Evolutionary conservation across 2,329 filamentous ascomycete genomes (phyloP), one percentile per base, ranked within the genome.

Genomic region (Capronia americana): DNA sequence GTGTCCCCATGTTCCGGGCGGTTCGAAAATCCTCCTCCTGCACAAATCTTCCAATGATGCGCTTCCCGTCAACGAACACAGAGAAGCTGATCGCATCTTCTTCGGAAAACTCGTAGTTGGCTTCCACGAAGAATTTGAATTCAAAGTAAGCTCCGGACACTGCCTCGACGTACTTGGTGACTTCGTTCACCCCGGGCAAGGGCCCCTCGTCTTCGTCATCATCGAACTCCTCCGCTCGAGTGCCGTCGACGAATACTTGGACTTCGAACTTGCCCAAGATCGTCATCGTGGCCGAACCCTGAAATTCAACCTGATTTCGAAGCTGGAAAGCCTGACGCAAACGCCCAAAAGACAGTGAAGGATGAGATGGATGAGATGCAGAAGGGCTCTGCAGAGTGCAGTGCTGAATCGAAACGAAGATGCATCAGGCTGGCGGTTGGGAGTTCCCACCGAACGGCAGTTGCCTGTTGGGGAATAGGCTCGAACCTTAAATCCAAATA

Each of bases 211-310:
- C 67, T n/a, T 57, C 14, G 38, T 23, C 67, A 24, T 63, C 62
- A n/a, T 66, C 64, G 51, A 74, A 75, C 54, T 79, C 76, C 20
- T 69, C 41, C 10, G 76, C 59, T 0, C 67, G 30, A 0, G 38
- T 41, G 4, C 69, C 71, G 17, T 74, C 67, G 8, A 71, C 58
- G 14, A 56, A 30, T n/a, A 64, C 48, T 32, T 64, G 51, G 2
- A 53, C 61, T 30, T 64, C 41, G 44, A 51, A 53, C 30, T 41
- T 28, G 12, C 24, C 61, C 34, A 64, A 30, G 28, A 51, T 64
- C 8, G 44, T 12, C 61, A 64, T 54, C 12, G 10, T 38, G 54
- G 38, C 17, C 4, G 34, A 24, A 24, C 12, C 3, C 2, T 41
- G 20, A 46, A 30, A 46, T 1, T 20, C 32, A 28, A 30, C 10